Conservation (phyloP, 1,139 yeast genomes). For the Saccharomyces uvarum region DNA sequence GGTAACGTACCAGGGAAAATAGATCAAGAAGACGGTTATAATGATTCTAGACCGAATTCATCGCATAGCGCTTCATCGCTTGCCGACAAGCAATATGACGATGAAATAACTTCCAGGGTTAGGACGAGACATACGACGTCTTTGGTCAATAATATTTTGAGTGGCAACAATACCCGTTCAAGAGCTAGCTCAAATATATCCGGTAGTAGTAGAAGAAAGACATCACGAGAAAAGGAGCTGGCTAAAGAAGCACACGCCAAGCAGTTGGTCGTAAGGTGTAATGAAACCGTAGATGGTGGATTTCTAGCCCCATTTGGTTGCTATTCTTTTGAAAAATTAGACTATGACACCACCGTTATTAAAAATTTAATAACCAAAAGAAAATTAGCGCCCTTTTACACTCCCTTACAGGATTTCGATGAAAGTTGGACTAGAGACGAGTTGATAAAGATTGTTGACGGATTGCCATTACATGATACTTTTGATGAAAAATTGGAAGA, state of each 20-base stretch:
- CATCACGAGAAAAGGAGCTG: constrained; percentile 46
- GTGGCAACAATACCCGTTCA: constrained; percentile 11
- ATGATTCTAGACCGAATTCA: constrained; percentile 5
- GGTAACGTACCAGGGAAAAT: constrained; percentile 58
- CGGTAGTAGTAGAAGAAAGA: constrained; percentile 27
- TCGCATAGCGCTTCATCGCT: constrained; percentile 8
- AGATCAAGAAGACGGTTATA: constrained; percentile 21
- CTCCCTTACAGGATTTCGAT: constrained; percentile 79
- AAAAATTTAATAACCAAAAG: constrained; percentile 58
- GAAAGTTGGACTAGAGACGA: constrained; percentile 70
- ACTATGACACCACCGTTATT: constrained; percentile 66
- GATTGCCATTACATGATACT: constrained; percentile 51
- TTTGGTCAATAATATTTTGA: constrained; percentile 20
- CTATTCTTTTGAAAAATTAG: constrained; percentile 63
- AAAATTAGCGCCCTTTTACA: constrained; percentile 78
- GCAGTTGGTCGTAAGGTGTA: constrained; percentile 49
- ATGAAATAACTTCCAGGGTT: constrained; percentile 4
- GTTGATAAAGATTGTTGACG: constrained; percentile 48
- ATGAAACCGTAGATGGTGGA: constrained; percentile 71
- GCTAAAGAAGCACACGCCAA: constrained; percentile 47
- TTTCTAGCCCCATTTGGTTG: constrained; percentile 83
- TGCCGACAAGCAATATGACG: constrained; percentile 7
- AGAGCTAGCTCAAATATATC: constrained; percentile 14
- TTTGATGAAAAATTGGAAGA: constrained; percentile 44
- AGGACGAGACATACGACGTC: constrained; percentile 24